Conservation (phyloP, 75 land plant species). For the Picea sitchensis region DNA sequence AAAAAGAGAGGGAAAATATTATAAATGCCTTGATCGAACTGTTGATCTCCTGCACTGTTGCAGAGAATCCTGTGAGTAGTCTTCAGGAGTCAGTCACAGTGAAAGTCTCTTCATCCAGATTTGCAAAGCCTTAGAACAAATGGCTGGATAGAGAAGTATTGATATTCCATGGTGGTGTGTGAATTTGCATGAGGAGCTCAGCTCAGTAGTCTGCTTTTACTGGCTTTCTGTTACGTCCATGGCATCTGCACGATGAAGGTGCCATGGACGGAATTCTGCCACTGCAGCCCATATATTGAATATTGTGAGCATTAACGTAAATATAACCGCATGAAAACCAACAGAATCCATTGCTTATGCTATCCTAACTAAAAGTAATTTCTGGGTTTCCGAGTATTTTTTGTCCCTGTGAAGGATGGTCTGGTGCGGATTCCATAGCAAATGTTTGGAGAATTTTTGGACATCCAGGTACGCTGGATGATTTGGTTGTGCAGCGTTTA, state of each 20-base stretch:
- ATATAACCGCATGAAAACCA: neutral
- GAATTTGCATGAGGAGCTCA: constrained; percentile 16
- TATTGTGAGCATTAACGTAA: neutral
- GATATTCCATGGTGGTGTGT: constrained; percentile 16
- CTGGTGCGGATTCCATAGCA: neutral
- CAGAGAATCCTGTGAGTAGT: constrained; percentile 24
- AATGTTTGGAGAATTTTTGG: neutral
- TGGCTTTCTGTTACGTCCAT: neutral
- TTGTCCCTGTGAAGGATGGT: neutral
- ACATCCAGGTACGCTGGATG: neutral
- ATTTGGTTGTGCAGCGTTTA: too few relatives aligned
- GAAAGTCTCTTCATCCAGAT: constrained; percentile 16
- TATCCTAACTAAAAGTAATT: neutral
- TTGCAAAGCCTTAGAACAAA: constrained; percentile 34
- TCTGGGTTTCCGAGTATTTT: neutral
- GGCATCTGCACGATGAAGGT: neutral
- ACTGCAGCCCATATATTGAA: neutral
- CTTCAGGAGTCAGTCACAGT: neutral
- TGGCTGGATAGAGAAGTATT: constrained; percentile 38
- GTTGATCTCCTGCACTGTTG: constrained; percentile 15
- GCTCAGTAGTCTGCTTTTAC: constrained; percentile 32
- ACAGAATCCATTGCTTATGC: neutral
- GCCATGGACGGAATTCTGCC: neutral
- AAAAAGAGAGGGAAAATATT: too few relatives aligned
- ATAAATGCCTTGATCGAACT: constrained; percentile 31